Percentiles rank a stretch among this genome's conserved stretches.
Conservation (phyloP, 257 asterid genomes). For the Jacaranda copaia region DNA sequence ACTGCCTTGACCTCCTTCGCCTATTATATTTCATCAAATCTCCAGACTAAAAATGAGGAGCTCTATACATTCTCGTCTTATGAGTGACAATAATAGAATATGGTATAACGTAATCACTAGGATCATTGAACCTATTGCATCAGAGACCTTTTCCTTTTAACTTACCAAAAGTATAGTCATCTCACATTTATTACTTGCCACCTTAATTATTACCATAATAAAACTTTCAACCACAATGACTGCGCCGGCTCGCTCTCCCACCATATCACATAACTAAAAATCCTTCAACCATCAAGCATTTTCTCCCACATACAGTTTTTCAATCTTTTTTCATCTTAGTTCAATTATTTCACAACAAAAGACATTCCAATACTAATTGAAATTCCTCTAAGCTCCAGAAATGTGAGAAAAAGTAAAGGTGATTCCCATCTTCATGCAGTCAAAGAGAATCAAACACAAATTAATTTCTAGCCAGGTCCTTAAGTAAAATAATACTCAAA, state of each 20-base stretch:
- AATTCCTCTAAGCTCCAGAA: conserved; percentile 10
- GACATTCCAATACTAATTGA: neutral
- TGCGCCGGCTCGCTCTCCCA: neutral
- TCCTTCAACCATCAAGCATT: neutral
- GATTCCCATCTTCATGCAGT: neutral
- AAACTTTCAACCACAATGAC: neutral
- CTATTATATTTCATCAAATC: neutral
- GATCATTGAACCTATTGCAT: neutral
- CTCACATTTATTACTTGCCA: neutral
- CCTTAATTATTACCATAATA: neutral
- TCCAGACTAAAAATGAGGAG: neutral
- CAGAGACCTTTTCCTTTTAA: neutral
- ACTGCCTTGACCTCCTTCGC: neutral
- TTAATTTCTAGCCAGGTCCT: neutral
- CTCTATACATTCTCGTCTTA: neutral
- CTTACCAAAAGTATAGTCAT: neutral
- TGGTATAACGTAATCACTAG: neutral
- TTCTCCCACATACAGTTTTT: conserved; percentile 21
- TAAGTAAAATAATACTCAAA: neutral
- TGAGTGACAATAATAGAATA: neutral
- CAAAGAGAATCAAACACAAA: neutral
- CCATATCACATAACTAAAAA: neutral
- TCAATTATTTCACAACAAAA: neutral
- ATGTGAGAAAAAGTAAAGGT: neutral
- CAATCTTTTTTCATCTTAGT: conserved; percentile 1